Percentiles rank a stretch among this genome's conserved stretches.
phyloP scores from a whole-genome alignment of 139 green algal genomes.

The Pycnococcus provasolii region DNA sequence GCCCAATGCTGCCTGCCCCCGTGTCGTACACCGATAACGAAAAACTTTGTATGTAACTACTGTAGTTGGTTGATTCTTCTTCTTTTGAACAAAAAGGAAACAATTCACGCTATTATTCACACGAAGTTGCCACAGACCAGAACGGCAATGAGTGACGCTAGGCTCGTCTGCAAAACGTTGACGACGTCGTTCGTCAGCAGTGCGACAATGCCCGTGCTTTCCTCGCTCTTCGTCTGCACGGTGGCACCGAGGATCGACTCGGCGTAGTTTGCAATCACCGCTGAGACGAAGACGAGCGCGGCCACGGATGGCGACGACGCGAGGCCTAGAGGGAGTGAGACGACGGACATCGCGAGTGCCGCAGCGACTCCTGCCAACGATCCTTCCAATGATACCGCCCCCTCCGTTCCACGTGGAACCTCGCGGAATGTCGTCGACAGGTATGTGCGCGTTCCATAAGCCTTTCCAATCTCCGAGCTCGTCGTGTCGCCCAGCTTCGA shows the following conservation, averaged over 20 bases:
- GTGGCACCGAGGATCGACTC: conserved; percentile 82
- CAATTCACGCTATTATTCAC: too few relatives aligned
- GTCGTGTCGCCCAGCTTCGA: conserved; percentile 87
- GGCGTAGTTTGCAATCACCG: conserved; percentile 68
- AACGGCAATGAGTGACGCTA: conserved; percentile 49
- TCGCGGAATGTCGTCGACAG: conserved; percentile 30
- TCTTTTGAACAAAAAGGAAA: too few relatives aligned
- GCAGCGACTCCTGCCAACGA: conserved; percentile 64
- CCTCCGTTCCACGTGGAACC: conserved; percentile 87
- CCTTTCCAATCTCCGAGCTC: conserved; percentile 90
- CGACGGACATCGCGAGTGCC: conserved; percentile 40
- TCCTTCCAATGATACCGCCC: conserved; percentile 86
- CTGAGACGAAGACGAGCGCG: conserved; percentile 34
- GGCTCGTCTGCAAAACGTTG: conserved; percentile 85
- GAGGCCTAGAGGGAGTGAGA: conserved; percentile 22
- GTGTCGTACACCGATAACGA: too few relatives aligned
- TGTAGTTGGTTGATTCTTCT: too few relatives aligned
- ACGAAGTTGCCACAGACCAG: not conserved
- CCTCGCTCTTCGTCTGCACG: conserved; percentile 35
- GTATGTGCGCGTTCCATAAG: conserved; percentile 78
- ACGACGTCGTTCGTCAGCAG: conserved; percentile 86
- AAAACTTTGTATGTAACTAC: too few relatives aligned
- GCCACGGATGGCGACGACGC: conserved; percentile 14
- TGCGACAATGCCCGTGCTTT: conserved; percentile 32
- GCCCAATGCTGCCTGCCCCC: too few relatives aligned